These are phyloP conservation scores for Candida jianshihensis DNA, from an alignment of 805 yeast genomes.

Conservation along the genomic window DNA sequence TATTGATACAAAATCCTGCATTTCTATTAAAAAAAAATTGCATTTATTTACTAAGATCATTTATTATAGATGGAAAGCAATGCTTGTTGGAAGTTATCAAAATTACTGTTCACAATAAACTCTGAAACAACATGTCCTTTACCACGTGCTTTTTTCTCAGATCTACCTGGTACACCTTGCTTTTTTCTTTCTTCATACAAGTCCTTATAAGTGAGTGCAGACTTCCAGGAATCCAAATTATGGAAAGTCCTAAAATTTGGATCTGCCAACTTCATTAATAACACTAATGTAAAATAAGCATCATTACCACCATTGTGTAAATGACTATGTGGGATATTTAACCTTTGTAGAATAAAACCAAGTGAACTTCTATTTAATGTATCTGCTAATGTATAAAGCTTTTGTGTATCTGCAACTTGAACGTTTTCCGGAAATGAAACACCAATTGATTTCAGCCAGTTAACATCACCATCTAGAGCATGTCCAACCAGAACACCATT, in stretches of 20 bases:
- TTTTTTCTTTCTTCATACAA: background rate
- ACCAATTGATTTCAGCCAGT: conserved; percentile 42
- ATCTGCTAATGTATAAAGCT: conserved; percentile 33
- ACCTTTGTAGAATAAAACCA: conserved; percentile 36
- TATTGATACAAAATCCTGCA: no score
- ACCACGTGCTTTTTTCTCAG: background rate
- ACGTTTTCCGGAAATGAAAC: conserved; percentile 34
- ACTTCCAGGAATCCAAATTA: background rate
- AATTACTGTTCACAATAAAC: background rate
- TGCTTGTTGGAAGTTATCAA: background rate
- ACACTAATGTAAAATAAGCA: conserved; percentile 51
- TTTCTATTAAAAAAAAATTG: no score
- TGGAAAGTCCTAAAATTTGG: conserved; percentile 27
- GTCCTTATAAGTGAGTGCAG: background rate
- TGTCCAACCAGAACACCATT: conserved; percentile 51
- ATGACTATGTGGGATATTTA: conserved; percentile 48
- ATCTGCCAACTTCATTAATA: conserved; percentile 46
- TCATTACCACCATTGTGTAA: conserved; percentile 72
- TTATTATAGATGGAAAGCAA: background rate
- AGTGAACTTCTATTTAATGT: conserved; percentile 35
- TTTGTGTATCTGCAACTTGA: conserved; percentile 40
- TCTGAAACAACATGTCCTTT: background rate
- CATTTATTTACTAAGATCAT: no score
- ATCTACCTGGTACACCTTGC: no score
- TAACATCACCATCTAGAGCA: conserved; percentile 45